phyloP scores from a whole-genome alignment of 73 alveolate species.

The Stentor coeruleus region DNA sequence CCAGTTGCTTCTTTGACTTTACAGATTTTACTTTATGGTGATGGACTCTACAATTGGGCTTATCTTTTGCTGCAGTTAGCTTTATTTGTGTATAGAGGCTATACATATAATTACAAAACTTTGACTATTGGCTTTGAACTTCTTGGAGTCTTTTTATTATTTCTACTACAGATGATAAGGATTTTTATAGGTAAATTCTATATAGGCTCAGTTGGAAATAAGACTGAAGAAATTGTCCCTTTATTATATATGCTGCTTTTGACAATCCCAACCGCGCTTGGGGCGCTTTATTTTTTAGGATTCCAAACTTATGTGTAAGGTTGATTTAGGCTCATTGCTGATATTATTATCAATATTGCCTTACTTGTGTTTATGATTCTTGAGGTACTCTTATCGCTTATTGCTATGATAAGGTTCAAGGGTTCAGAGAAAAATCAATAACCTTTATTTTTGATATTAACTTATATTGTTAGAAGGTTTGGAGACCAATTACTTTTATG shows the following conservation, averaged over 20 bases:
- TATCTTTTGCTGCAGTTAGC: neutral
- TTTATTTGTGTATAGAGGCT: neutral
- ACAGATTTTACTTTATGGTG: neutral
- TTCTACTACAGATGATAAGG: neutral
- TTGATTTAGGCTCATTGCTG: slow-evolving; percentile 4
- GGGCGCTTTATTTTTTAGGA: neutral
- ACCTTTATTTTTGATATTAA: no score
- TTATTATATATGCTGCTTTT: neutral
- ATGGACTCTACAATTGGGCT: neutral
- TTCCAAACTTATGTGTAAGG: slow-evolving; percentile 18
- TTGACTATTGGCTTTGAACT: slow-evolving; percentile 5
- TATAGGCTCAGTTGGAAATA: slow-evolving; percentile 21
- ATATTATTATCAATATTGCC: neutral
- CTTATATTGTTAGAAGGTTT: no score
- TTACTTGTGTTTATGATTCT: neutral
- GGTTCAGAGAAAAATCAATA: slow-evolving; percentile 15
- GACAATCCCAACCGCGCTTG: neutral
- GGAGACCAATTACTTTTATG: no score
- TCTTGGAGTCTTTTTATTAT: neutral
- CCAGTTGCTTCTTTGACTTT: neutral
- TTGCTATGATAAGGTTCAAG: neutral
- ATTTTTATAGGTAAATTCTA: neutral
- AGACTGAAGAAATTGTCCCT: neutral
- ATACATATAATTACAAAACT: neutral
- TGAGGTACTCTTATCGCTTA: neutral